Base-by-base conservation (phyloP, 192 early-diverging fungal genomes). In the Thoreauomyces humboldtii region DNA sequence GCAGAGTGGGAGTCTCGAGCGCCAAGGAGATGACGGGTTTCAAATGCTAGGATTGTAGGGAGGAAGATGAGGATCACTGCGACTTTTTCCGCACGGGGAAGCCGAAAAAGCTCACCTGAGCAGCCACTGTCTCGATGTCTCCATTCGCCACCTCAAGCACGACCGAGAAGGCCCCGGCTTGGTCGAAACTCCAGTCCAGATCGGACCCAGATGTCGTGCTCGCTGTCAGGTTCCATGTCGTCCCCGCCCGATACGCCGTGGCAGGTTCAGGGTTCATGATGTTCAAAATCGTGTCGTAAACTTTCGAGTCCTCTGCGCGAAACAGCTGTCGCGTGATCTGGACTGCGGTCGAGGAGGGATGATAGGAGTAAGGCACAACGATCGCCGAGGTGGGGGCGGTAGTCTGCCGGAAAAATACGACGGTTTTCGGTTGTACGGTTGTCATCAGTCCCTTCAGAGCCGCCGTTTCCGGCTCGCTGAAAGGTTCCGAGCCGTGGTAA, bases 111-210 rank as follows among this genome's bases (percentile, higher is more conserved):
- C n/a, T n/a, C n/a, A n/a, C n/a, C n/a, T n/a, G n/a, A n/a, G n/a
- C n/a, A n/a, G n/a, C n/a, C n/a, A n/a, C n/a, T n/a, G n/a, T n/a
- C n/a, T n/a, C n/a, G n/a, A n/a, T n/a, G n/a, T n/a, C n/a, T n/a
- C n/a, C n/a, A n/a, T 32, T 21, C 9, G 17, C 43, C 7, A 68
- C 48, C 35, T 25, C 27, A 7, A 50, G 29, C 38, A 48, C 50
- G n/a, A 68, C 47, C 5, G 67, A 22, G 42, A 69, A 69, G 21
- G 29, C 21, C 22, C 38, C 38, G 4, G 51, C 67, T 22, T 69
- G 67, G 41, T 69, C 67, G 44, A 69, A 69, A 4, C 59, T 36
- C 67, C 67, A 69, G 48, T 69, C 67, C 3, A 69, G 9, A 12
- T 69, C 67, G 24, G 67, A 61, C 2, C 67, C 67, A 0, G 67